These are phyloP conservation scores for Phytophthora quininea DNA, from an alignment of 352 stramenopile genomes.

Conservation along the genomic window DNA sequence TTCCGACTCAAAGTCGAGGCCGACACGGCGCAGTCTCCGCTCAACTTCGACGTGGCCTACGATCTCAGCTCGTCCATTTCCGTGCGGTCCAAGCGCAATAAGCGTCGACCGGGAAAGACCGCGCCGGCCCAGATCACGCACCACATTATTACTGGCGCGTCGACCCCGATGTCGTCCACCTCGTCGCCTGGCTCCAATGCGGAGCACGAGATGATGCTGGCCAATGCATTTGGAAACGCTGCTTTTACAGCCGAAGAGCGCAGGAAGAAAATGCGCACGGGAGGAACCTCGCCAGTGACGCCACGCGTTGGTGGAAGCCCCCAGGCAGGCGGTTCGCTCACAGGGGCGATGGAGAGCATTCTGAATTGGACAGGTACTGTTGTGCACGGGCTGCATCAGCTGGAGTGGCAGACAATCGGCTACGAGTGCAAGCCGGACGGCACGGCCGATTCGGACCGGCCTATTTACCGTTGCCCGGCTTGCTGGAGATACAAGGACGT, in stretches of 20 bases:
- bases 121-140: constrained; percentile 61
- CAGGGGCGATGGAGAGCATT: constrained; percentile 75
- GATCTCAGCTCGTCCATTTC: constrained; percentile 92
- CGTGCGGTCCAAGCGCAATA: constrained; percentile 95
- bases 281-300: constrained; percentile 35
- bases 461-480: constrained; percentile 82
- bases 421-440: constrained; percentile 82
- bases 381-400: constrained; percentile 75
- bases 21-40: constrained; percentile 86
- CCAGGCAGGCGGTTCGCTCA: constrained; percentile 49
- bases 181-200: constrained; percentile 75
- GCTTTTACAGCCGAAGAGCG: constrained; percentile 68
- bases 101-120: constrained; percentile 74
- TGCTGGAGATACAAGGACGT: constrained; percentile 88
- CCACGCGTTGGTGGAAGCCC: constrained; percentile 33
- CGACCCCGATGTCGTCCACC: constrained; percentile 67
- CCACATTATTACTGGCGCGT: constrained; percentile 73
- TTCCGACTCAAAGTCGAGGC: constrained; percentile 93
- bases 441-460: constrained; percentile 67
- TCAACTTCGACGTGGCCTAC: constrained; percentile 91
- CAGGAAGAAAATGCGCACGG: constrained; percentile 70
- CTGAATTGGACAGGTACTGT: constrained; percentile 75
- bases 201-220: constrained; percentile 63
- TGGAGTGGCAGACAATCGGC: constrained; percentile 83
- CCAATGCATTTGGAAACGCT: constrained; percentile 42